A percentile compares a stretch with the other conserved stretches of the same genome.
Conservation (phyloP, 2,329 filamentous ascomycete species). For the Calonectria hawksworthii region DNA sequence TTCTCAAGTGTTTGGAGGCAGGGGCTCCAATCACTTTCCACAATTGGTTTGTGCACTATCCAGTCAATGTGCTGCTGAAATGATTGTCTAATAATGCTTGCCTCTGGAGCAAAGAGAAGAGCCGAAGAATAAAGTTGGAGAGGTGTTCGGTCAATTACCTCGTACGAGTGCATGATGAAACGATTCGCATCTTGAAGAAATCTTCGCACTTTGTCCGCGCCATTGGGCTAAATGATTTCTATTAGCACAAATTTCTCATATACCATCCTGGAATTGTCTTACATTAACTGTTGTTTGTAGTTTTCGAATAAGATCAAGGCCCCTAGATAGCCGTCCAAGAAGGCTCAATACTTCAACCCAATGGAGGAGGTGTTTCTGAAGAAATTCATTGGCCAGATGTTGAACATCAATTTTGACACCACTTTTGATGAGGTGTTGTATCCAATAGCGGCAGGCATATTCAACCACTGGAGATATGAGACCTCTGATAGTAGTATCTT, state of each 20-base stretch:
- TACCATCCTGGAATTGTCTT: neutral
- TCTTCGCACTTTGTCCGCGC: neutral
- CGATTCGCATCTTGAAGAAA: slow-evolving; percentile 36
- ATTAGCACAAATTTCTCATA: neutral
- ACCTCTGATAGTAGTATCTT: neutral
- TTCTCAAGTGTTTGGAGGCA: neutral
- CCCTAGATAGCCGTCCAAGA: neutral
- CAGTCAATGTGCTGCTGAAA: neutral
- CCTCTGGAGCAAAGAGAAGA: neutral
- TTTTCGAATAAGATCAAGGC: slow-evolving; percentile 13
- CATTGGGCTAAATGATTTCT: neutral
- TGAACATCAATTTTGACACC: slow-evolving; percentile 43
- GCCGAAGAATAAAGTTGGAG: neutral
- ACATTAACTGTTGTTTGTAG: slow-evolving; percentile 7
- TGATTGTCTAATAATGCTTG: neutral
- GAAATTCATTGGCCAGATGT: slow-evolving; percentile 28
- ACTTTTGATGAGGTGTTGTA: slow-evolving; percentile 48
- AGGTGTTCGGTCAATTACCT: neutral
- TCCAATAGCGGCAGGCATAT: slow-evolving; percentile 53
- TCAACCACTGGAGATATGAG: neutral
- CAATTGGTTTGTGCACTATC: neutral
- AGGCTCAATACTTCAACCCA: slow-evolving; percentile 35
- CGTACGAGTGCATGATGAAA: slow-evolving; percentile 23
- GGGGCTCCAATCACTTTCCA: neutral
- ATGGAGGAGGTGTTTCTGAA: slow-evolving; percentile 26